Base-by-base conservation (phyloP, 768 basidiomycete species). In the Tulasnella sp. region DNA sequence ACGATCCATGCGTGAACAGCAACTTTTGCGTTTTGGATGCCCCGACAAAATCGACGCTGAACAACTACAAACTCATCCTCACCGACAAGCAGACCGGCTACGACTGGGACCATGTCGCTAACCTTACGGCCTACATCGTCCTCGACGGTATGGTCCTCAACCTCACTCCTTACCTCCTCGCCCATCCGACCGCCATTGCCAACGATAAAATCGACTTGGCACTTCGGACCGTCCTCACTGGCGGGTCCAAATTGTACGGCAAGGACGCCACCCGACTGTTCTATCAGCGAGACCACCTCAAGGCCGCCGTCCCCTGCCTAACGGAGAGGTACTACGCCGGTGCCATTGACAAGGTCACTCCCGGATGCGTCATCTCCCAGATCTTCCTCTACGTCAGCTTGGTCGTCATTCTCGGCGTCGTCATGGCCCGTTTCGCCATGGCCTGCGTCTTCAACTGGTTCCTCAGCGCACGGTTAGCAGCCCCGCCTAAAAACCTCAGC, bases 371-470 rank as follows among this genome's bases (percentile, higher is more conserved):
- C 80, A 88, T 94, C 42, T 90, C 94, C 37, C 85, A 87, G 62
- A 83, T 98, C 34, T 88, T 98, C 79, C 89, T 98, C 67, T 99
- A 97, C 79, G 82, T 89, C 34, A 92, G 94, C 72, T 86, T 99
- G 72, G 86, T 94, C 79, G 88, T 98, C 81, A 95, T 99, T 78
- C 87, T 98, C 71, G 86, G 86, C 35, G 88, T 99, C 73, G 92
- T 99, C 37, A 80, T 98, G 74, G 88, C 93, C 37, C 92, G 97
- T 40, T 99, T 98, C 81, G 80, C 85, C 76, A 98, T 99, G 96
- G 97, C 97, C 0, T 93, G 93, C 79, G 80, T 96, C 47, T 99
- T 98, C 85, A 94, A 88, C 77, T 99, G 97, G 97, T 96, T 93
- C 83, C 82, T 98, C 65, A 95, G 95, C 11, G 86, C 86, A 8